Base-by-base conservation (phyloP, 805 yeast genomes). In the Nakazawaea laoshanensis region DNA sequence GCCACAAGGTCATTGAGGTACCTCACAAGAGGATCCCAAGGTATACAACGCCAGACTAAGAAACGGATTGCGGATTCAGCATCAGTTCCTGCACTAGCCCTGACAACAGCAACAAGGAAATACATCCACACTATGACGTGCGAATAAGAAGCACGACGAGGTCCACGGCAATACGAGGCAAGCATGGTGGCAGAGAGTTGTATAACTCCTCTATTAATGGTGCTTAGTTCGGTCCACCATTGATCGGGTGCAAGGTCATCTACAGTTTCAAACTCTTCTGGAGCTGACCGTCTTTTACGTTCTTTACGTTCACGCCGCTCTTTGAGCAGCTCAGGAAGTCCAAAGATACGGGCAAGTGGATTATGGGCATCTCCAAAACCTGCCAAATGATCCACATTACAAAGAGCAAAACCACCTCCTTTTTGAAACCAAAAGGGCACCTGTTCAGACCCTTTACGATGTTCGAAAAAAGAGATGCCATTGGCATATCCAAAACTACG, bases 71-170 rank as follows among this genome's bases (percentile, higher is more conserved):
- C 61, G 2, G 76, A 52, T 8, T 55, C 51, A 3, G 79, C 77
- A 29, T 54, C 55, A 27, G 53, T 54, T 24, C 61, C 57, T 5
- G 67, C 50, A 5, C 79, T 74, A 38, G 73, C 66, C n/a, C n/a
- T n/a, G 3, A 82, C 80, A 19, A 79, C 57, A 1, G 89, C 65
- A 9, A 76, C 59, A 15, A 84, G 54, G 45, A 81, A 85, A 47
- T 84, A 81, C 6, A 81, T 54, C 86, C 89, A 82, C 2, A 86
- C 79, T 28, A 83, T 63, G 3, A 77, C 63, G 59, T 84, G 94
- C 9, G 88, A 77, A 4, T 81, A 65, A 1, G 84, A 74, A 7
- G 78, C 69, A 38, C 77, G 74, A 27, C 72, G 63, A 3, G 94
- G 92, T 0, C 92, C 89, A 37, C 65, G 61, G 23, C 80, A 52